Percentiles rank a stretch among this genome's conserved stretches.
phyloP scores from a whole-genome alignment of 2,329 filamentous ascomycete species.

The Diaporthe velutina region DNA sequence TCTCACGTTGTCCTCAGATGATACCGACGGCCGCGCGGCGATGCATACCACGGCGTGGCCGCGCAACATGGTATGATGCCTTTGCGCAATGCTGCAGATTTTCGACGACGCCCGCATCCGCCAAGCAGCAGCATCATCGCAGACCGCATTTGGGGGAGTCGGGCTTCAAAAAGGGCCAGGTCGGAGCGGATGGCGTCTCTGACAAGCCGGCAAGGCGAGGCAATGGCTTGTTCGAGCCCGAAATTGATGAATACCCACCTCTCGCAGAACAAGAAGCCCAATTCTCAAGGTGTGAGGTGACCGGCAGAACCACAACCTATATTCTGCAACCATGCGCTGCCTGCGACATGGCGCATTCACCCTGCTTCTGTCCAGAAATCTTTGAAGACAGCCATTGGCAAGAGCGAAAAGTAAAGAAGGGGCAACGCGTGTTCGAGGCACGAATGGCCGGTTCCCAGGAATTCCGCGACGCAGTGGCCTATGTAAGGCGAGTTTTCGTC shows the following conservation, averaged over 20 bases:
- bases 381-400: not conserved
- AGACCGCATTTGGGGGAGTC: not conserved
- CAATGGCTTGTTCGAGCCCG: not conserved
- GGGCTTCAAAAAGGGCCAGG: not conserved
- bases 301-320: rapidly evolving
- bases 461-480: not conserved
- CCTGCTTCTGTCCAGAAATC: not conserved
- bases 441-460: not conserved
- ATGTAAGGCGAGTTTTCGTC: not conserved
- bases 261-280: not conserved
- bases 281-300: rapidly evolving
- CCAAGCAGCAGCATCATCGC: not conserved
- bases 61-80: not conserved
- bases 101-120: not conserved
- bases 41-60: not conserved
- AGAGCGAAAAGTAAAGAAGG: rapidly evolving
- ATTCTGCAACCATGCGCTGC: not conserved
- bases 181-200: not conserved
- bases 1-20: not conserved
- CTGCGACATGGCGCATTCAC: not conserved
- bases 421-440: rapidly evolving
- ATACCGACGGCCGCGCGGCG: not conserved
- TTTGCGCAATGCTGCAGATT: not conserved
- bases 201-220: not conserved
- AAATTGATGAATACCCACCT: not conserved